A percentile compares a stretch with the other conserved stretches of the same genome.
Evolutionary conservation across 768 basidiomycete genomes (phyloP).

Genomic region (Lyophyllum semitale): DNA sequence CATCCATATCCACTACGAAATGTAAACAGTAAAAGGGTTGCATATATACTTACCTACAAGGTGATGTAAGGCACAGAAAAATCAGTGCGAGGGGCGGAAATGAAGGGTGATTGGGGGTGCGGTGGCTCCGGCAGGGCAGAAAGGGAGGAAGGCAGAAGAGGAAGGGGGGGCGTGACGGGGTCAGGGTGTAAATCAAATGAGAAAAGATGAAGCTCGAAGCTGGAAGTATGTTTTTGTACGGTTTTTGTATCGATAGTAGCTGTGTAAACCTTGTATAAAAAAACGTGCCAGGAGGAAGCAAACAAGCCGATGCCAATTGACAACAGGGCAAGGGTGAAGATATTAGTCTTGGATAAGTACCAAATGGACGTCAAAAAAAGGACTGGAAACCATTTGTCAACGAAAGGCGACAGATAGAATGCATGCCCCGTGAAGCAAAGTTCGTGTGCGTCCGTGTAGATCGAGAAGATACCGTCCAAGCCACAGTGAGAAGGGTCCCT

Average conservation of each 20-base stretch:
- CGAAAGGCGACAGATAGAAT: constrained; percentile 10
- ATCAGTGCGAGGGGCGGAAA: constrained; percentile 17
- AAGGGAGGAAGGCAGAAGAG: constrained; percentile 20
- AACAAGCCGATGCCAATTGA: constrained; percentile 39
- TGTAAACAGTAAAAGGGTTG: constrained; percentile 25
- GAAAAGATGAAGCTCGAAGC: constrained; percentile 38
- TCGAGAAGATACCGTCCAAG: constrained; percentile 18
- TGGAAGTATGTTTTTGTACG: constrained; percentile 52
- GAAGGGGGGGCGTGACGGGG: constrained; percentile 16
- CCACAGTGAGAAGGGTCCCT: background rate
- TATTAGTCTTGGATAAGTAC: constrained; percentile 21
- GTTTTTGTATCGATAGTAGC: constrained; percentile 40
- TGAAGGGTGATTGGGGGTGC: too few relatives aligned
- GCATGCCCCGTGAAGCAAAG: constrained; percentile 20
- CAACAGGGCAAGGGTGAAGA: constrained; percentile 19
- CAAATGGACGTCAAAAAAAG: constrained; percentile 16
- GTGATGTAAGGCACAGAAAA: constrained; percentile 20
- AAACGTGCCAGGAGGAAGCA: constrained; percentile 30
- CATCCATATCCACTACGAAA: constrained; percentile 30
- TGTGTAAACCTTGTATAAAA: constrained; percentile 19
- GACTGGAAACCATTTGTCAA: constrained; percentile 14
- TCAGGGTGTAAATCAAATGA: constrained; percentile 23
- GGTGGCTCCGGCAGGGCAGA: too few relatives aligned
- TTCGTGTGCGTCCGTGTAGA: constrained; percentile 22
- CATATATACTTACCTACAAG: constrained; percentile 52